phyloP scores from a whole-genome alignment of 2,329 filamentous ascomycete genomes.

The Fusarium kyushuense region DNA sequence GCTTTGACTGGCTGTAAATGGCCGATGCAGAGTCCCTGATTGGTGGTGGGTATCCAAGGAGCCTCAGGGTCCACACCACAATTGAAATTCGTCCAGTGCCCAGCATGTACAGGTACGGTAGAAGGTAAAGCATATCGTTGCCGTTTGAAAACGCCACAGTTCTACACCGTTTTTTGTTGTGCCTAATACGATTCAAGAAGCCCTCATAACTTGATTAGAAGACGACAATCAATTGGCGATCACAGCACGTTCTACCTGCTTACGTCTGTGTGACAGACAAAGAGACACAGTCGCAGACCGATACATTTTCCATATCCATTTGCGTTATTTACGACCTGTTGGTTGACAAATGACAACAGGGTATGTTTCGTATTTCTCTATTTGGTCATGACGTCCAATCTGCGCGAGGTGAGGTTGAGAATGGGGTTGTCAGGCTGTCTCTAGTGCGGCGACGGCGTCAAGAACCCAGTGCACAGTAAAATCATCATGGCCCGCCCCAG shows the following conservation, averaged over 20 bases:
- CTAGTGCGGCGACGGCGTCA: slow-evolving; percentile 44
- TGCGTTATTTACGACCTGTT: slow-evolving; percentile 39
- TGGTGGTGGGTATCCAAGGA: slow-evolving; percentile 37
- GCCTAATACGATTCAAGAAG: slow-evolving; percentile 30
- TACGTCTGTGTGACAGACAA: slow-evolving; percentile 11
- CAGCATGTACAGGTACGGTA: background rate
- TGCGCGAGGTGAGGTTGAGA: slow-evolving; percentile 27
- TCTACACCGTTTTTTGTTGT: slow-evolving; percentile 30
- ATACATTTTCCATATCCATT: slow-evolving; percentile 9
- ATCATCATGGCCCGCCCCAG: slow-evolving; percentile 39
- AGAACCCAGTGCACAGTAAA: slow-evolving; percentile 22
- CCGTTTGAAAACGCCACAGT: slow-evolving; percentile 29
- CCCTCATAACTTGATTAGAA: slow-evolving; percentile 9
- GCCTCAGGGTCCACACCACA: slow-evolving; percentile 48
- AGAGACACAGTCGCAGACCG: background rate
- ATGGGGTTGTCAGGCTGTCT: slow-evolving; percentile 24
- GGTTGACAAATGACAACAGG: slow-evolving; percentile 24
- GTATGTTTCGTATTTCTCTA: slow-evolving; percentile 27
- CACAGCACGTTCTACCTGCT: background rate
- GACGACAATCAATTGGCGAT: slow-evolving; percentile 25
- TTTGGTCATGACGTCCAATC: slow-evolving; percentile 34
- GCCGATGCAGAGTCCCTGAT: slow-evolving; percentile 33
- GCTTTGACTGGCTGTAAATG: slow-evolving; percentile 33
- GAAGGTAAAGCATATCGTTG: slow-evolving; percentile 32
- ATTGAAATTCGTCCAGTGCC: background rate